Conservation (phyloP, 352 stramenopile species). For the Saprolegnia diclina region DNA sequence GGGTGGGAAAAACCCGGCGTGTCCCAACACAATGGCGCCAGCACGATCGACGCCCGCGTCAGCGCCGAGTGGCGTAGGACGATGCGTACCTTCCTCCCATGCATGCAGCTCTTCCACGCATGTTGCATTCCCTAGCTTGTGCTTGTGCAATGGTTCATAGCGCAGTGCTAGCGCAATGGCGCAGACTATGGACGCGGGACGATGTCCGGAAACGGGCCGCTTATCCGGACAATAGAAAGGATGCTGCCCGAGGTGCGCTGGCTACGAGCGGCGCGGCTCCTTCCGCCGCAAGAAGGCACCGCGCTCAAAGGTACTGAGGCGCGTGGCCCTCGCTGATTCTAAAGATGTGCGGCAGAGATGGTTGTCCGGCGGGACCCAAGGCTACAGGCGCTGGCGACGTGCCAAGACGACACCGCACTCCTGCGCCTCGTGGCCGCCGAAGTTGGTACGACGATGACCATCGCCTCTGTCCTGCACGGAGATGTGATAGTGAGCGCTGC, state of each 20-base stretch:
- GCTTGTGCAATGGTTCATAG: too few relatives aligned
- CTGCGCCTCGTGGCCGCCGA: neutral
- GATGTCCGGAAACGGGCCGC: too few relatives aligned
- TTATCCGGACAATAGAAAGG: neutral
- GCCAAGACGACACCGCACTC: neutral
- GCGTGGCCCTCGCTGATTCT: neutral
- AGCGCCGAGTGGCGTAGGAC: too few relatives aligned
- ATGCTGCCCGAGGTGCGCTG: neutral
- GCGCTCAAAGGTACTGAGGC: slow-evolving; percentile 12
- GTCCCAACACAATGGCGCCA: too few relatives aligned
- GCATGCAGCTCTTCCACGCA: too few relatives aligned
- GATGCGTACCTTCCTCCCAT: too few relatives aligned
- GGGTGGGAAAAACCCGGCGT: too few relatives aligned
- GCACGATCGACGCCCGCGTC: too few relatives aligned
- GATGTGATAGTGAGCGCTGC: slow-evolving; percentile 13
- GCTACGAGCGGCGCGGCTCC: neutral
- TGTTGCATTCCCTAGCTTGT: too few relatives aligned
- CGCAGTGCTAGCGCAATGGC: too few relatives aligned
- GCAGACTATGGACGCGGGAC: too few relatives aligned
- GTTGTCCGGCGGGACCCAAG: slow-evolving; percentile 4
- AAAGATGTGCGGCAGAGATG: neutral
- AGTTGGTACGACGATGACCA: slow-evolving; percentile 5
- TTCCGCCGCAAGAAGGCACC: neutral
- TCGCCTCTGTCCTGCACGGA: too few relatives aligned
- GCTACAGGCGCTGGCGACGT: neutral